Evolutionary conservation across 768 basidiomycete genomes (phyloP), one percentile per base, ranked within the genome.

Genomic region (Kwoniella bestiolae): DNA sequence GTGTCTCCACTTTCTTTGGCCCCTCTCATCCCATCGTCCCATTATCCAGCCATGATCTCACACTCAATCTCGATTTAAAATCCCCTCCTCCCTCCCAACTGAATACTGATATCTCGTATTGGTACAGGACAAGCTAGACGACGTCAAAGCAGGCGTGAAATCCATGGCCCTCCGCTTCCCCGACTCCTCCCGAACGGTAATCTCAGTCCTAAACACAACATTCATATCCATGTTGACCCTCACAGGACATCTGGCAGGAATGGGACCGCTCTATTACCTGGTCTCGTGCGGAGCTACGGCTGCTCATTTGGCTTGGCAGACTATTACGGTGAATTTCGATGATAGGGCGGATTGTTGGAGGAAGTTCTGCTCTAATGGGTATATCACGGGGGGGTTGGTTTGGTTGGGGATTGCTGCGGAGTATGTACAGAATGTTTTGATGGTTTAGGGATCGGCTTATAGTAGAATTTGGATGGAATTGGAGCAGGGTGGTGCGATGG

Each of bases 151-250:
- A 25, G 92, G 91, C 35, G 94, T 99, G 79, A 91, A 89, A 65
- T 96, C 94, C 12, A 99, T 94, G 2, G 96, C 96, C 1, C 85
- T 98, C 47, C 86, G 97, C 45, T 98, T 98, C 76, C 91, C 90
- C 28, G 83, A 86, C 34, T 53, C 50, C 26, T 90, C 94, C 1
- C 87, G 90, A 4, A 85, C 88, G 0, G 87, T 96, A 70, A 86
- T 98, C 55, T 79, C 85, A 23, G 86, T 84, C 21, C 87, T 98
- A 63, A 91, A 92, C 1, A 82, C 84, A 0, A 86, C 89, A 2
- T 87, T 91, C 50, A 73, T 96, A 70, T 88, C 89, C 11, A 80
- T 91, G 59, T 84, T 97, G 60, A 84, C 90, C 2, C 87, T 87
- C 68, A 90, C 93, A 1, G 95, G 95, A 0, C 85, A 88, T 71